Evolutionary conservation across 495 filamentous ascomycete genomes (phyloP).

Genomic region (Talaromyces wortmannii): DNA sequence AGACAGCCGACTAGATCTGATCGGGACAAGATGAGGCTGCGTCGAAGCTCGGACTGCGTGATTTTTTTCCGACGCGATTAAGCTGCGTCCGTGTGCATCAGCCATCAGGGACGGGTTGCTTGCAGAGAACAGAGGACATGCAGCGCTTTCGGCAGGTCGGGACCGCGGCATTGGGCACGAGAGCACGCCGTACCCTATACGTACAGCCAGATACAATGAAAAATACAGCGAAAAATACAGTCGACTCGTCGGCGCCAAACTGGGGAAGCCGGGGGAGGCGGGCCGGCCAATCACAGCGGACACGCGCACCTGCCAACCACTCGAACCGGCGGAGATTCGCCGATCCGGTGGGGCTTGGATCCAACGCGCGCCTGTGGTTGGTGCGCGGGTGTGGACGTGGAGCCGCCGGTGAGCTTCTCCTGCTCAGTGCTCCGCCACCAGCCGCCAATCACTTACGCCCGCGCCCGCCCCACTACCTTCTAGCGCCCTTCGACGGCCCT

Average conservation of each 20-base stretch:
- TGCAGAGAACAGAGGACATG: no score
- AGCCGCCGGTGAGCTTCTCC: neutral
- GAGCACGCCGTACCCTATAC: no score
- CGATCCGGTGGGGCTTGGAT: neutral
- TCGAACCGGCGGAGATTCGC: neutral
- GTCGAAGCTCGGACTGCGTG: neutral
- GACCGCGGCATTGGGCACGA: no score
- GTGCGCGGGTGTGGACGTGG: neutral
- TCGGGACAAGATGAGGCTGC: neutral
- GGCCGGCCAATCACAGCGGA: neutral
- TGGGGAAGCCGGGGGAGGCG: no score
- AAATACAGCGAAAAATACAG: no score
- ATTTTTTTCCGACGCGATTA: neutral
- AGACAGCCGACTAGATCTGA: no score
- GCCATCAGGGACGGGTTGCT: neutral
- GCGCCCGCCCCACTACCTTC: neutral
- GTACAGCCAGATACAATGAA: no score
- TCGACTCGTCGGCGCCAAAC: no score
- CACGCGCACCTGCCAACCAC: no score
- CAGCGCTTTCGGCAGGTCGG: no score
- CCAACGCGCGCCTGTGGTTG: neutral
- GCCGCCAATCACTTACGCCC: neutral
- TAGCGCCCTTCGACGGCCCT: constrained; percentile 3
- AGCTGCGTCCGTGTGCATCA: neutral
- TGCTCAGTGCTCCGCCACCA: neutral